Conservation (phyloP, 1,284 basidiomycete species). For the Cryptococcus floricola region DNA sequence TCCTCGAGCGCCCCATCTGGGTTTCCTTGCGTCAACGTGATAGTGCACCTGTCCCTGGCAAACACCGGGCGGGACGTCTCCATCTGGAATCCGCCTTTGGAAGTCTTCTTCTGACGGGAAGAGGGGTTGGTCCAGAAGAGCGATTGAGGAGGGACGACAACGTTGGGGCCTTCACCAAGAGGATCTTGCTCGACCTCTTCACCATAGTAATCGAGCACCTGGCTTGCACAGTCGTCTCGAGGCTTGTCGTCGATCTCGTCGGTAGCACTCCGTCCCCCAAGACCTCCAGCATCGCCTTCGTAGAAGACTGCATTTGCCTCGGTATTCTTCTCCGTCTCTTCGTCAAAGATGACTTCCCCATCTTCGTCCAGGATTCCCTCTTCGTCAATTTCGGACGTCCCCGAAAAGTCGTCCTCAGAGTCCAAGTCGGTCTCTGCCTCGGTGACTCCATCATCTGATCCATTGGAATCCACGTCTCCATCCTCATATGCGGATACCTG, state of each 20-base stretch:
- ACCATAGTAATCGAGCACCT: constrained; percentile 56
- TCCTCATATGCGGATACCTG: constrained; percentile 45
- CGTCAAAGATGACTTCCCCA: constrained; percentile 65
- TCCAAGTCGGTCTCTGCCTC: constrained; percentile 50
- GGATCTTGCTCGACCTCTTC: constrained; percentile 51
- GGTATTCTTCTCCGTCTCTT: constrained; percentile 68
- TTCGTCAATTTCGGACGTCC: constrained; percentile 50
- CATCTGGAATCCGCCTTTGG: constrained; percentile 48
- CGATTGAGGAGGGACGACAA: constrained; percentile 55
- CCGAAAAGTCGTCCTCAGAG: constrained; percentile 31
- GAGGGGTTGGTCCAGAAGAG: constrained; percentile 29
- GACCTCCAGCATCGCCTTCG: constrained; percentile 35
- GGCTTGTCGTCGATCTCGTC: constrained; percentile 14
- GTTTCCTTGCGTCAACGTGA: constrained; percentile 79
- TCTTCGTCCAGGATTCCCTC: constrained; percentile 37
- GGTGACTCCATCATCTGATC: constrained; percentile 33
- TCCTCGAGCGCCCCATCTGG: constrained; percentile 58
- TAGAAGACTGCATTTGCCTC: constrained; percentile 64
- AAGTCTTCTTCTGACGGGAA: constrained; percentile 22
- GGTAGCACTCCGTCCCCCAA: constrained; percentile 36
- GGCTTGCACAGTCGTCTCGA: constrained; percentile 9
- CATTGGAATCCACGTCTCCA: constrained; percentile 30
- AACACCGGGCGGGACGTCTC: constrained; percentile 73
- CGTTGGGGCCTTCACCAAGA: constrained; percentile 65
- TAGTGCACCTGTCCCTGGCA: constrained; percentile 87